A percentile compares a stretch with the other conserved stretches of the same genome.
Conservation (phyloP, 176 grass and related monocot species). For the Avena atlantica region DNA sequence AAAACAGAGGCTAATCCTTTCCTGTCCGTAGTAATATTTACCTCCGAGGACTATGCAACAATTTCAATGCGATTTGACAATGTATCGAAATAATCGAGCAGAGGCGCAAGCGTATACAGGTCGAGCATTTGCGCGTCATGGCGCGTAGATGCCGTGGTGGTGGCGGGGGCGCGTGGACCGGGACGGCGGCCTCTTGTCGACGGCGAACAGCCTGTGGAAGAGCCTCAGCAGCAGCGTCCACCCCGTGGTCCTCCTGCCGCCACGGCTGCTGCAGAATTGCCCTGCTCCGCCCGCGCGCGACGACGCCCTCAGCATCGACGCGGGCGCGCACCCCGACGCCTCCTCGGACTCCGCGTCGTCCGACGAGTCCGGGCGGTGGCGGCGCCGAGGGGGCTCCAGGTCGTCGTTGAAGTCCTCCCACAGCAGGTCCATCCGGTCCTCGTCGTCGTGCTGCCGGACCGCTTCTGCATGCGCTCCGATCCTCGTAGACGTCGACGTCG, state of each 20-base stretch:
- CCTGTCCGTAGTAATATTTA: not conserved
- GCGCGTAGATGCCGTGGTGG: constrained; percentile 14
- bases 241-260: not conserved
- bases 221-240: constrained; percentile 54
- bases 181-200: constrained; percentile 15
- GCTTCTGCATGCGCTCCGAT: not conserved
- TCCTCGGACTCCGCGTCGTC: constrained; percentile 35
- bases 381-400: not conserved
- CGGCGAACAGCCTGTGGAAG: constrained; percentile 49
- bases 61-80: not conserved
- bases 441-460: not conserved
- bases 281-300: constrained; percentile 41
- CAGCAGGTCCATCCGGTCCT: constrained; percentile 64
- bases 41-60: not conserved
- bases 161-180: not conserved
- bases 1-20: not conserved
- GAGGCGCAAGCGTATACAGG: not conserved
- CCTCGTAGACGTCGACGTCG: not conserved
- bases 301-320: constrained; percentile 47
- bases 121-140: constrained; percentile 18
- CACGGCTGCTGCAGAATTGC: not conserved
- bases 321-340: constrained; percentile 39
- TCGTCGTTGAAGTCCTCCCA: constrained; percentile 74
- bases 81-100: not conserved
- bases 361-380: not conserved